Conservation (phyloP, 129 eudicot species). For the Deinandra increscens region DNA sequence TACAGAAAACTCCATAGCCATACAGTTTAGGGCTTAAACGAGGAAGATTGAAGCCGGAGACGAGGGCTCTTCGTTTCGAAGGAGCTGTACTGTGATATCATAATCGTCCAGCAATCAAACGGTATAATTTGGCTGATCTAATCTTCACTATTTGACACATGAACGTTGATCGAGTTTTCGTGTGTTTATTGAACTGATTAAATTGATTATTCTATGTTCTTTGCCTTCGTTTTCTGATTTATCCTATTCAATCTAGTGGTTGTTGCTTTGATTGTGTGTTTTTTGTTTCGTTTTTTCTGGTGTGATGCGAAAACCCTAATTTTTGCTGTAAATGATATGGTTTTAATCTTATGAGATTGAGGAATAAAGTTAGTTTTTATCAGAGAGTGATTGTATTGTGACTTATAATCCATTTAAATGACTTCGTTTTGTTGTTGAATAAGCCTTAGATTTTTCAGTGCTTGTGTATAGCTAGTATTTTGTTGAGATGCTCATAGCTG, state of each 20-base stretch:
- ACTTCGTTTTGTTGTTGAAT: not conserved
- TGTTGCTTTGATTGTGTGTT: not conserved
- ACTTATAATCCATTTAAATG: not conserved
- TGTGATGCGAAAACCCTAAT: conserved; percentile 23
- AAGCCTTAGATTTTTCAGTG: not conserved
- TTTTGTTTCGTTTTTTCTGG: not conserved
- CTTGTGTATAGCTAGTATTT: conserved; percentile 1
- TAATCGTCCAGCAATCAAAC: conserved; percentile 26
- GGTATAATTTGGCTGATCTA: conserved; percentile 6
- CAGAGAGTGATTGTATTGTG: not conserved
- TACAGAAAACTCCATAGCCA: conserved; percentile 24
- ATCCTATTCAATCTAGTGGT: not conserved
- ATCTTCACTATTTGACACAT: conserved; percentile 9
- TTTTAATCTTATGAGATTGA: not conserved
- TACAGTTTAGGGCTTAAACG: conserved; percentile 68
- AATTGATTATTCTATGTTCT: conserved; percentile 10
- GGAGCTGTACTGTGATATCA: conserved; percentile 25
- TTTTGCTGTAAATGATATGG: not conserved
- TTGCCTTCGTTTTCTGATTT: not conserved
- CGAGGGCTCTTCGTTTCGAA: conserved; percentile 51
- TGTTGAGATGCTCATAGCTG: not conserved
- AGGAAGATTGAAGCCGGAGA: conserved; percentile 61
- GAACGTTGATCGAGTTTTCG: not conserved
- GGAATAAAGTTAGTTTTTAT: not conserved
- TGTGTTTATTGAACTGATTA: not conserved